A percentile compares a stretch with the other conserved stretches of the same genome.
Conservation (phyloP, 1,284 basidiomycete genomes). For the Amylostereum areolatum region DNA sequence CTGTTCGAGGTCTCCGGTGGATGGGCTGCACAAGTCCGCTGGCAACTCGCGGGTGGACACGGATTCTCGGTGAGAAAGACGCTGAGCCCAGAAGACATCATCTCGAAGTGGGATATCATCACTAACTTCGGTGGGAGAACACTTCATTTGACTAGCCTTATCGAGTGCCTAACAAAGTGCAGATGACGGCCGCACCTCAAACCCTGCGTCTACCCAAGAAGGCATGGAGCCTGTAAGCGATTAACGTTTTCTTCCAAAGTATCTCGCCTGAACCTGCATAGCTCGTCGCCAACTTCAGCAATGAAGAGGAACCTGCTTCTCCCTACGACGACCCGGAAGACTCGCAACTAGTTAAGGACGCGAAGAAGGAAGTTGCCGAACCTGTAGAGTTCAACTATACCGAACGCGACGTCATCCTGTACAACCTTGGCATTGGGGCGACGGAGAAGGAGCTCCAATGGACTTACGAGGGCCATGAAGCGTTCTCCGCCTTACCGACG, state of each 20-base stretch:
- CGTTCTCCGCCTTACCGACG: constrained; percentile 85
- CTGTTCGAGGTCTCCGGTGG: constrained; percentile 92
- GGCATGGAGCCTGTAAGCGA: constrained; percentile 59
- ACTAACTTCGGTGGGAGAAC: constrained; percentile 70
- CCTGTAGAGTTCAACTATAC: constrained; percentile 69
- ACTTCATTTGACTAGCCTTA: background rate
- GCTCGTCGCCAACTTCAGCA: constrained; percentile 80
- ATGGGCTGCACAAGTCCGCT: constrained; percentile 89
- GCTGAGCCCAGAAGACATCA: constrained; percentile 74
- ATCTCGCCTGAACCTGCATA: constrained; percentile 18
- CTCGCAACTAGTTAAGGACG: constrained; percentile 75
- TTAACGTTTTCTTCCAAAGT: background rate
- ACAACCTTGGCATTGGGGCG: constrained; percentile 96
- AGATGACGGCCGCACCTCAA: constrained; percentile 75
- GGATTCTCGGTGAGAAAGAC: constrained; percentile 79
- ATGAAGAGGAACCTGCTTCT: constrained; percentile 41
- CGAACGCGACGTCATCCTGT: constrained; percentile 91
- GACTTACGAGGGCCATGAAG: constrained; percentile 86
- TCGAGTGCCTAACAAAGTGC: constrained; percentile 1
- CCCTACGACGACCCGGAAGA: constrained; percentile 80
- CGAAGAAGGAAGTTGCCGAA: constrained; percentile 62
- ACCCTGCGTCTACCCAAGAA: constrained; percentile 71
- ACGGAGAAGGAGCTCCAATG: constrained; percentile 89
- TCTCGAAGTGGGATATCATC: constrained; percentile 75
- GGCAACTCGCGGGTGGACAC: constrained; percentile 87